phyloP scores from a whole-genome alignment of 345 rosid species.

The Hibiscus trionum region DNA sequence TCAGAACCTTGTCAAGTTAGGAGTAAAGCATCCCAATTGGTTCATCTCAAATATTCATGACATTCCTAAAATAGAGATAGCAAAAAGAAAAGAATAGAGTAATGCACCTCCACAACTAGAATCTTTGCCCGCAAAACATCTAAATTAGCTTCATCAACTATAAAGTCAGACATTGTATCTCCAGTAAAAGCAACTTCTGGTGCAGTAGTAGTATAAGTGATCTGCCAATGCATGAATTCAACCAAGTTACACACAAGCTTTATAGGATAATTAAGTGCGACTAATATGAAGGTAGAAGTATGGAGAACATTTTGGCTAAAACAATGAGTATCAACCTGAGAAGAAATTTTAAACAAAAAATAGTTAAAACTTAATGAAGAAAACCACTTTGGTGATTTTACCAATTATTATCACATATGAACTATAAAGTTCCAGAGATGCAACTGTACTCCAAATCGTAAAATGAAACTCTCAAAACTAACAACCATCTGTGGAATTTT shows the following conservation, averaged over 20 bases:
- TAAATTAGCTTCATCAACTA: conserved; percentile 46
- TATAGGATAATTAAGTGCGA: neutral
- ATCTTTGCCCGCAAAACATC: conserved; percentile 76
- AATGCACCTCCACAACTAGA: conserved; percentile 82
- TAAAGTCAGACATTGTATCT: conserved; percentile 77
- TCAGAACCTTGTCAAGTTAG: too few species aligned
- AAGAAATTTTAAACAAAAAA: neutral
- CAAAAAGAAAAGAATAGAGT: neutral
- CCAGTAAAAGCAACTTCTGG: conserved; percentile 97
- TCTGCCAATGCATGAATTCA: conserved; percentile 41
- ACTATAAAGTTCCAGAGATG: neutral
- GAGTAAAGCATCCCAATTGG: neutral
- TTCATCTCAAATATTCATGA: conserved; percentile 6
- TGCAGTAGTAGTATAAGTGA: conserved; percentile 47
- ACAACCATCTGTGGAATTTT: neutral
- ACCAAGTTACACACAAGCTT: conserved; percentile 9
- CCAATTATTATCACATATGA: neutral
- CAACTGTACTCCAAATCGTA: neutral
- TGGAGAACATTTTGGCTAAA: neutral
- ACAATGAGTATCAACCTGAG: neutral
- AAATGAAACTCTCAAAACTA: neutral
- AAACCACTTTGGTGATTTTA: neutral
- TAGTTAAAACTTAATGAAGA: neutral
- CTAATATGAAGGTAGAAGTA: neutral
- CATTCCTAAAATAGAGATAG: neutral